Conservation (phyloP, 2,329 filamentous ascomycete genomes). For the Tothia fuscella region DNA sequence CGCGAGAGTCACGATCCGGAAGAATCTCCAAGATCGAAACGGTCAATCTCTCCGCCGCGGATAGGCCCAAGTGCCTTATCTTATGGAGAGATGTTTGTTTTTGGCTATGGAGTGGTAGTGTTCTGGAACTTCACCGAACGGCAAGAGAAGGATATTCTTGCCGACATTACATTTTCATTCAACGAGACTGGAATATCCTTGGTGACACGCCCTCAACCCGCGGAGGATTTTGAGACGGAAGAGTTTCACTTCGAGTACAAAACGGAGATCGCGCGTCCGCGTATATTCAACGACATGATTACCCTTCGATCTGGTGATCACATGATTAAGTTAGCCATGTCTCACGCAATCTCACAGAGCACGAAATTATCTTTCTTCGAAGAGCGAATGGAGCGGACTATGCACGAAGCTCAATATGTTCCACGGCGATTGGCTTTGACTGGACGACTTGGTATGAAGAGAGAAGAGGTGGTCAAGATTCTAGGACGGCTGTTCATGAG, state of each 20-base stretch:
- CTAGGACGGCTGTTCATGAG: conserved; percentile 85
- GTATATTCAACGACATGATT: conserved; percentile 99
- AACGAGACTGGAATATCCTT: conserved; percentile 54
- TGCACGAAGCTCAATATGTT: conserved; percentile 85
- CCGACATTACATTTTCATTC: conserved; percentile 81
- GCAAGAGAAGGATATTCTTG: conserved; percentile 92
- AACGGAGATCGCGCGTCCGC: conserved; percentile 67
- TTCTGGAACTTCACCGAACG: conserved; percentile 98
- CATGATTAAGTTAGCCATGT: conserved; percentile 98
- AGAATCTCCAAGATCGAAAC: conserved; percentile 21
- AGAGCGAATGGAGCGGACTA: conserved; percentile 87
- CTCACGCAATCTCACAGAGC: conserved; percentile 92
- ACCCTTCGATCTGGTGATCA: conserved; percentile 88
- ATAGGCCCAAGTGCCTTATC: conserved; percentile 60
- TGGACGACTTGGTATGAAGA: conserved; percentile 79
- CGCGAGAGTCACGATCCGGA: no score
- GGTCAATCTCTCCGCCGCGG: conserved; percentile 26
- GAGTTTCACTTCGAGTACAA: conserved; percentile 99
- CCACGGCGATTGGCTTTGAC: conserved; percentile 81
- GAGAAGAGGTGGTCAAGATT: conserved; percentile 85
- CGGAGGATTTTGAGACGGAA: conserved; percentile 91
- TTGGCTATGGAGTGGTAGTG: conserved; percentile 91
- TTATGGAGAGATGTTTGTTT: conserved; percentile 93
- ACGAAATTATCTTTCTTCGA: conserved; percentile 96
- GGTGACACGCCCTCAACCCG: conserved; percentile 65